A percentile compares a stretch with the other conserved stretches of the same genome.
Conservation (phyloP, 768 basidiomycete species). For the Hericium rajendrae region DNA sequence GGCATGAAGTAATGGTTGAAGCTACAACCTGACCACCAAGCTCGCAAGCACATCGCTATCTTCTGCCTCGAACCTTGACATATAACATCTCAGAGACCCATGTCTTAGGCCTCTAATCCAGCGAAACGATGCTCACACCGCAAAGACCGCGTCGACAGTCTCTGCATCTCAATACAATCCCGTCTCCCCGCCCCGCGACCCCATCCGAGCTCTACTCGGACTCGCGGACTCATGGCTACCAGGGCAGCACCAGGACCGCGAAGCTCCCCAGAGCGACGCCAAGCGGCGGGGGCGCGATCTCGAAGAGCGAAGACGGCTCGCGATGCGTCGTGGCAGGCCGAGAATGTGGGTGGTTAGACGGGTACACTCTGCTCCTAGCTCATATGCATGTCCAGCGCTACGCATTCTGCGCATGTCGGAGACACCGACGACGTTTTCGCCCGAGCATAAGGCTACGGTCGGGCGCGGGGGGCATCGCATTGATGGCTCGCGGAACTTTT, state of each 20-base stretch:
- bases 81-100: too few species aligned
- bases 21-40: too few species aligned
- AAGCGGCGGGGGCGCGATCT: conserved; percentile 55
- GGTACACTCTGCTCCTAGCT: not conserved
- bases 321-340: conserved; percentile 70
- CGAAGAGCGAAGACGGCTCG: conserved; percentile 55
- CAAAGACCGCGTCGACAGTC: conserved; percentile 10
- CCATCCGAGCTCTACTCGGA: conserved; percentile 26
- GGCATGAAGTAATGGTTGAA: too few species aligned
- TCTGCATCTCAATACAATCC: not conserved
- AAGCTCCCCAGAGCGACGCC: conserved; percentile 51
- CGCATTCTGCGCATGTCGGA: conserved; percentile 42
- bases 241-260: conserved; percentile 41
- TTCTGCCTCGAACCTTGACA: too few species aligned
- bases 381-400: conserved; percentile 14
- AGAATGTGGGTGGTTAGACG: conserved; percentile 44
- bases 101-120: too few species aligned
- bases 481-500: conserved; percentile 68
- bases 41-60: too few species aligned
- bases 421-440: conserved; percentile 27
- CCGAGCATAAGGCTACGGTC: conserved; percentile 38
- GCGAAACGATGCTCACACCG: not conserved
- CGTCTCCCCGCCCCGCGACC: not conserved
- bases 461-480: conserved; percentile 57
- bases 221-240: conserved; percentile 33